Evolutionary conservation across 257 asterid genomes (phyloP).

Genomic region (Capsicum chinense): DNA sequence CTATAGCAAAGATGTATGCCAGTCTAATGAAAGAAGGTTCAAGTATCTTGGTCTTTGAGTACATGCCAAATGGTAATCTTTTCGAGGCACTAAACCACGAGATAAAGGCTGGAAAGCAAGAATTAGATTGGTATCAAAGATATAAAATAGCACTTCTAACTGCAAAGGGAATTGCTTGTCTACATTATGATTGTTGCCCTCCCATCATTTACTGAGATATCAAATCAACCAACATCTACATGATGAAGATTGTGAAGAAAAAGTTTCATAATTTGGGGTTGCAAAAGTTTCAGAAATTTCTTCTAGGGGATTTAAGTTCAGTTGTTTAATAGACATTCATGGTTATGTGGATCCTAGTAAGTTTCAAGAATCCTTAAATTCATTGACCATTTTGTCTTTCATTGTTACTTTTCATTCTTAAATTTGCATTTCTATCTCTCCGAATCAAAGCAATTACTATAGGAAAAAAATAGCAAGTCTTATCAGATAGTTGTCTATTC

Average conservation of each 20-base stretch:
- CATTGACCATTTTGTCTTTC: too few species aligned
- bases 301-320: not conserved
- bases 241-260: constrained; percentile 25
- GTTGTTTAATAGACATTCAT: constrained; percentile 16
- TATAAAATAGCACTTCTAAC: constrained; percentile 29
- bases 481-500: too few species aligned
- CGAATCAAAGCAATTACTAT: too few species aligned
- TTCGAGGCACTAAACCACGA: constrained; percentile 19
- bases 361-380: not conserved
- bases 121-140: constrained; percentile 25
- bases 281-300: constrained; percentile 27
- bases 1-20: constrained; percentile 25
- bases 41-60: constrained; percentile 20
- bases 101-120: constrained; percentile 22
- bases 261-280: constrained; percentile 30
- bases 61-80: constrained; percentile 32
- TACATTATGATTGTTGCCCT: constrained; percentile 24
- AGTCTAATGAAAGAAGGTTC: constrained; percentile 25
- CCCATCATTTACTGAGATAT: constrained; percentile 29
- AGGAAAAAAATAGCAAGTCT: too few species aligned
- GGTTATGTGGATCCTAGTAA: constrained; percentile 32
- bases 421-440: too few species aligned
- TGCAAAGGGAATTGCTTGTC: constrained; percentile 31
- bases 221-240: constrained; percentile 33
- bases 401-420: too few species aligned